These are phyloP conservation scores for Rossbeevera mucosa DNA, from an alignment of 768 basidiomycete species.

Conservation along the genomic window DNA sequence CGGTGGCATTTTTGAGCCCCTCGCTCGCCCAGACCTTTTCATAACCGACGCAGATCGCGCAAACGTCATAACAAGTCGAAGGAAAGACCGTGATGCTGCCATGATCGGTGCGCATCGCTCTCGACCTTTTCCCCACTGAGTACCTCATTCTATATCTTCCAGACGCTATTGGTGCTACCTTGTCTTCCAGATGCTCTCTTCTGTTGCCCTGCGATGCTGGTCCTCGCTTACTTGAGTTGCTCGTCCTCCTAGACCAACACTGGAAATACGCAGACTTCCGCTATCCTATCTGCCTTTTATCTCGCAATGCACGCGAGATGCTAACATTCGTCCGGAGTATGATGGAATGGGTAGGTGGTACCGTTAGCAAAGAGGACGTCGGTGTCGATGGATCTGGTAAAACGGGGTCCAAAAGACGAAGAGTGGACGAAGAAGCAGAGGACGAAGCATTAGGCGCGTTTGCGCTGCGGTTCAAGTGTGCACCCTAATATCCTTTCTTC, in stretches of 20 bases:
- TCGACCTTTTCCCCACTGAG: neutral
- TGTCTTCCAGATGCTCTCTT: conserved; percentile 75
- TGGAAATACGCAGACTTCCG: conserved; percentile 86
- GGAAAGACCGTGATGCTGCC: conserved; percentile 86
- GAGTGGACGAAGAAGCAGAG: conserved; percentile 66
- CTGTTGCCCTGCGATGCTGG: conserved; percentile 92
- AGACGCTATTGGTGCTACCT: conserved; percentile 88
- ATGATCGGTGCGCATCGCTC: conserved; percentile 60
- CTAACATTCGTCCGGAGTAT: conserved; percentile 89
- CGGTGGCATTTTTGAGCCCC: conserved; percentile 79
- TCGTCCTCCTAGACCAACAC: conserved; percentile 93
- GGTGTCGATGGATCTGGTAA: conserved; percentile 67
- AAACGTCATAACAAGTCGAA: conserved; percentile 74
- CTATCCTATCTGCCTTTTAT: conserved; percentile 91
- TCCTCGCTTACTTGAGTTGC: conserved; percentile 91
- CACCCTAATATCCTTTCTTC: neutral
- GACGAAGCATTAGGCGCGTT: conserved; percentile 84
- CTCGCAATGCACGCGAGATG: conserved; percentile 89
- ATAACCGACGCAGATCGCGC: conserved; percentile 91
- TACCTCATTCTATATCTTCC: conserved; percentile 1
- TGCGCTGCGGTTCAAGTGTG: conserved; percentile 84
- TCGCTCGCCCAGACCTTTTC: conserved; percentile 86
- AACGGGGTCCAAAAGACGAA: conserved; percentile 47
- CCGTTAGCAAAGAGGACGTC: conserved; percentile 87
- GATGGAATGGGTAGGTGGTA: conserved; percentile 99